Evolutionary conservation across 345 rosid species (phyloP), one percentile per base, ranked within the genome.

Genomic region (Euphorbia lathyris): DNA sequence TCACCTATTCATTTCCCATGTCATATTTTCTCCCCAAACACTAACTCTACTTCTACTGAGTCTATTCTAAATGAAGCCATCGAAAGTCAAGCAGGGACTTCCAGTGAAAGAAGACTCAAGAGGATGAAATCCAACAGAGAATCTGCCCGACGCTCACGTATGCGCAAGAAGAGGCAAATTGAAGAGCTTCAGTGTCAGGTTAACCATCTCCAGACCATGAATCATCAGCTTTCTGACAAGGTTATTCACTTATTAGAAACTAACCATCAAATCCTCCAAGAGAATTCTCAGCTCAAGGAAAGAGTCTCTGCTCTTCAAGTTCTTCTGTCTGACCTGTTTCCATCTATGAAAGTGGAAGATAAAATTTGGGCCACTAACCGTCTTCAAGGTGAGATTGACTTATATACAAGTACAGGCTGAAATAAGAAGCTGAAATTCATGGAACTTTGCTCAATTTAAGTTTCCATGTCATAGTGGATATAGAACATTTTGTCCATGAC

Each of bases 61-160:
- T 64, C 80, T 65, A 72, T 72, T 62, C 59, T 68, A 59, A 60
- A 80, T 30, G 83, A 83, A 52, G 60, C 23, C 45, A 76, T 69
- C 60, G 72, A 43, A 55, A 66, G 38, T 29, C 56, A 73, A 12
- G 61, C 69, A 9, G 69, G 68, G 12, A 59, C 62, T 20, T 22
- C 72, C 45, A 76, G 85, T 11, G 97, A 86, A 66, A 89, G 71
- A 75, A 85, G 86, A 72, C 76, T 80, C 16, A 92, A 85, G 69
- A 83, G 96, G 79, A 86, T 84, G 83, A 80, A 84, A 55, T 89
- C 96, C 7, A 92, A 92, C 82, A 67, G 92, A 40, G 97, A 90
- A 80, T 88, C 93, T 6, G 94, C 97, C 19, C 75, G 86, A 74
- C 79, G 90, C 70, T 92, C 90, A 0, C 76, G 91, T 45, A 81